Conservation (phyloP, 164 flowering plant species). For the Kingdonia uniflora region DNA sequence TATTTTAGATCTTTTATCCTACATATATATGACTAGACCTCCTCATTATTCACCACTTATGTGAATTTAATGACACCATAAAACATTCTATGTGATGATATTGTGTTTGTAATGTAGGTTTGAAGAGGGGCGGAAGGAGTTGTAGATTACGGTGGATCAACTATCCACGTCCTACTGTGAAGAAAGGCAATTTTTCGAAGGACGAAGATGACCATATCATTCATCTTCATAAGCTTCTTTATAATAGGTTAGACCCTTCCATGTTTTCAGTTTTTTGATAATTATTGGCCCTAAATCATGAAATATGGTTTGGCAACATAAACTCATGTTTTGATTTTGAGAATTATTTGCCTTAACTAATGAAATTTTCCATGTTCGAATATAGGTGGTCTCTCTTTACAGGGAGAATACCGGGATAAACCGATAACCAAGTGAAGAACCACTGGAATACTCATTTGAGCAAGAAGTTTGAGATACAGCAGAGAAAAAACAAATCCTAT, state of each 20-base stretch:
- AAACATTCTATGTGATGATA: no score
- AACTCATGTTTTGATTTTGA: not conserved
- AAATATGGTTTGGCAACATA: not conserved
- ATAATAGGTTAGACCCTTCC: not conserved
- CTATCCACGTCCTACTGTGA: not conserved
- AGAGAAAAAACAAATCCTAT: not conserved
- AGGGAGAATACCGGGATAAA: not conserved
- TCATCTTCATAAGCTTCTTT: slow-evolving; percentile 1
- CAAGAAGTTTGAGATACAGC: not conserved
- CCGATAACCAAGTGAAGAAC: slow-evolving; percentile 2
- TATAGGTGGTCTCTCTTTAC: slow-evolving; percentile 1
- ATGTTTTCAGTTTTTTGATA: not conserved
- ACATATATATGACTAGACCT: no score
- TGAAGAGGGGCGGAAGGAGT: no score
- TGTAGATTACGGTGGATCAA: slow-evolving; percentile 2
- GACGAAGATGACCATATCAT: not conserved
- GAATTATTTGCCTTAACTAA: no score
- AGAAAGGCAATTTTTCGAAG: slow-evolving; percentile 1
- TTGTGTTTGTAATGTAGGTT: not conserved
- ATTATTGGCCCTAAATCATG: not conserved
- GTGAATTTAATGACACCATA: no score
- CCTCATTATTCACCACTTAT: no score
- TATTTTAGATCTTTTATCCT: no score
- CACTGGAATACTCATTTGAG: slow-evolving; percentile 4
- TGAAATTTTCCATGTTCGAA: no score